phyloP scores from a whole-genome alignment of 148 eudicot genomes.

The Diospyros kaki region DNA sequence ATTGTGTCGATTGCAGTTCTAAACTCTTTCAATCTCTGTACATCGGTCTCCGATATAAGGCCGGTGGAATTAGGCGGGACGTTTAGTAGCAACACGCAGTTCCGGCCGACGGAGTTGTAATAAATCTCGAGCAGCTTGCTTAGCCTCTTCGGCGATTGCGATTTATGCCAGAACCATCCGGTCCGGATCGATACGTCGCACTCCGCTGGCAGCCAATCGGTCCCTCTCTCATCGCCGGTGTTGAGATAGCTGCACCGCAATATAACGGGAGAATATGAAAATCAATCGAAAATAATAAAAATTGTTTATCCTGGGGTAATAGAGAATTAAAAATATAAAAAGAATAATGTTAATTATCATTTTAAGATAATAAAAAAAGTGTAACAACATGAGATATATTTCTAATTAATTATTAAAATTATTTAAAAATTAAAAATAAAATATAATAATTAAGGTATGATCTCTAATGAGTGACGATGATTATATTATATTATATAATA shows the following conservation, averaged over 20 bases:
- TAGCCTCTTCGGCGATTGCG: constrained; percentile 57
- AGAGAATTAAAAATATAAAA: background rate
- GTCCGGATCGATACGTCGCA: constrained; percentile 81
- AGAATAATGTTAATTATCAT: background rate
- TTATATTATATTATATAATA: no score
- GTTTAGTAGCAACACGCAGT: constrained; percentile 73
- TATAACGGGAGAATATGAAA: background rate
- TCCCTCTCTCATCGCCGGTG: constrained; percentile 75
- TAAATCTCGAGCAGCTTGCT: constrained; percentile 61
- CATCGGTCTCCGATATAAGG: constrained; percentile 58
- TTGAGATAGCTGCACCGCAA: constrained; percentile 58
- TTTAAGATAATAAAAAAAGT: no score
- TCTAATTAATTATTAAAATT: no score
- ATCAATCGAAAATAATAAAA: background rate
- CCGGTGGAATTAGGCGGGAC: constrained; percentile 85
- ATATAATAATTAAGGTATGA: no score
- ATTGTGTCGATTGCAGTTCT: constrained; percentile 51
- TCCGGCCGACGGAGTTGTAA: constrained; percentile 84
- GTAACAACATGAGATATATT: no score
- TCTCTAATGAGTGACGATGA: no score
- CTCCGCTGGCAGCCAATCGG: constrained; percentile 87
- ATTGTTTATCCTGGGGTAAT: background rate
- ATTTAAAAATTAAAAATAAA: no score
- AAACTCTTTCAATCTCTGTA: constrained; percentile 48
- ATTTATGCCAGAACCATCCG: constrained; percentile 96